Evolutionary conservation across 1,139 yeast genomes (phyloP), one percentile per base, ranked within the genome.

Genomic region (Candida frijolesensis): DNA sequence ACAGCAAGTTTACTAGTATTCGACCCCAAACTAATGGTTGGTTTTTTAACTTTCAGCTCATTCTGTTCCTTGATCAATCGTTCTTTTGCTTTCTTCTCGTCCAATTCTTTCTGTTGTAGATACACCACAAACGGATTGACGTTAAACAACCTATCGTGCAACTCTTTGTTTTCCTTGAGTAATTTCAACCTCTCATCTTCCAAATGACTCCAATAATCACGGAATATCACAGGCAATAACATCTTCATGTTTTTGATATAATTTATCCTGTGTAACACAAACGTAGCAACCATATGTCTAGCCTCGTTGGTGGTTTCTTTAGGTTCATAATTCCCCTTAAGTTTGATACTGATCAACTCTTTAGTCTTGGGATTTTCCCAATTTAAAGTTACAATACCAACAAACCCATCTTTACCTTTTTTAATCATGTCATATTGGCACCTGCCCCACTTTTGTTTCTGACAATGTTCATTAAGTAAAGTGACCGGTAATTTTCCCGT

Each of bases 401-500:
- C 63, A 62, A 82, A 78, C 0, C 92, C 92, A 46, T 78, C 78
- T 22, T 22, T 19, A 27, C 77, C 54, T 32, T 35, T 45, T 60
- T 73, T 68, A 45, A 72, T 78, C 87, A 88, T 85, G 51, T 87
- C 92, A 59, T 88, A 87, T 15, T 78, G 83, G 4, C 90, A 96
- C 58, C 86, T 86, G 51, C 85, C 88, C 99, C 99, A 94, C 66
- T 90, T 89, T 53, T 82, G 84, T 62, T 87, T 88, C 64, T 89
- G 97, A 55, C 96, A 89, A 57, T 86, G 87, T 61, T 94, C 99
- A 62, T 89, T 89, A 4, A 94, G 74, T 33, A 94, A 68, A 0
- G 96, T 85, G 2, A 89, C 91, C 0, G 99, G 98, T 11, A 94
- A 72, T 60, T 94, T 94, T 1, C 99, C 99, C 1, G 97, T 91